Evolutionary conservation across 306 rosid species (phyloP).

Genomic region (Styphnolobium japonicum): DNA sequence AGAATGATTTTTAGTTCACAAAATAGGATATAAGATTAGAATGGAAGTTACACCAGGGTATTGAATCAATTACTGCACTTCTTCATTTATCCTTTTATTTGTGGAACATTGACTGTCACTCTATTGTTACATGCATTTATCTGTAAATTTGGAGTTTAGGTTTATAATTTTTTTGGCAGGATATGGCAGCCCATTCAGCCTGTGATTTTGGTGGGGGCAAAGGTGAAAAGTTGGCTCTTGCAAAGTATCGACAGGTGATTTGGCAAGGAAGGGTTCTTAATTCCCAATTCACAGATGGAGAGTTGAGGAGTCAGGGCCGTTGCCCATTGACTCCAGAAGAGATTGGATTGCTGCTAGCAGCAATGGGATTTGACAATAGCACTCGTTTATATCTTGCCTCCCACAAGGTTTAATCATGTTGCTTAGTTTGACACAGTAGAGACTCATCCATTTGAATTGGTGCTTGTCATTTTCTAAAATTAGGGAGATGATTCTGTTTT

Average conservation of each 20-base stretch:
- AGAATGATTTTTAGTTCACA: not conserved
- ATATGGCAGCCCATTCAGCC: slow-evolving; percentile 99
- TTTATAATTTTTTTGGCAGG: slow-evolving; percentile 45
- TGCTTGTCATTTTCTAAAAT: not conserved
- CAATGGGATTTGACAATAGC: slow-evolving; percentile 88
- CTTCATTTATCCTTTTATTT: not conserved
- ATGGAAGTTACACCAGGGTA: not conserved
- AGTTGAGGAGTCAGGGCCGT: slow-evolving; percentile 94
- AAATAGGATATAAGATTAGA: not conserved
- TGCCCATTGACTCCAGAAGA: slow-evolving; percentile 99
- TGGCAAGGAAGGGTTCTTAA: slow-evolving; percentile 99
- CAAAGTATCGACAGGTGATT: slow-evolving; percentile 83
- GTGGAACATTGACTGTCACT: not conserved
- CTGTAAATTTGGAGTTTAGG: not conserved
- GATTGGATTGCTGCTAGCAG: slow-evolving; percentile 87
- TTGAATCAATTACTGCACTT: not conserved
- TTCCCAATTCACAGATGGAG: slow-evolving; percentile 93
- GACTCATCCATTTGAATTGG: not conserved
- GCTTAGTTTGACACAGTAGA: slow-evolving; percentile 2
- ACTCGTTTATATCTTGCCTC: slow-evolving; percentile 96
- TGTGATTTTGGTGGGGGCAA: slow-evolving; percentile 98
- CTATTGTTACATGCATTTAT: not conserved
- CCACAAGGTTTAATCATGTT: slow-evolving; percentile 71
- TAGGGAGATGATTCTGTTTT: not conserved
- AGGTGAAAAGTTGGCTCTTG: slow-evolving; percentile 87